These are phyloP conservation scores for Cynara cardunculus DNA, from an alignment of 129 eudicot species.

Conservation along the genomic window DNA sequence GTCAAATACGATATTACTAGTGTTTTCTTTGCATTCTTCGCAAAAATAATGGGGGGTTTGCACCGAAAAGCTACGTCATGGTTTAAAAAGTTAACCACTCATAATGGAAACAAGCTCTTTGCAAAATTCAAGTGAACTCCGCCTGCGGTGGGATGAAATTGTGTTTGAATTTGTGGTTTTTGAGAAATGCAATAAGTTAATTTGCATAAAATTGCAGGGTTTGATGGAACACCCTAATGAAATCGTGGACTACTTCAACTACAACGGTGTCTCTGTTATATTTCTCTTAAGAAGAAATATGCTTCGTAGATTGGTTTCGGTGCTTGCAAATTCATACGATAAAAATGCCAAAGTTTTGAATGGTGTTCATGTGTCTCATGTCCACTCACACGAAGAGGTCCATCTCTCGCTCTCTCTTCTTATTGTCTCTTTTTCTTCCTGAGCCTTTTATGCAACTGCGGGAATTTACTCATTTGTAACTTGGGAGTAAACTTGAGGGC, in stretches of 20 bases:
- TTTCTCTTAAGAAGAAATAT: slow-evolving; percentile 72
- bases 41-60: no score
- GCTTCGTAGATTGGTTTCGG: slow-evolving; percentile 78
- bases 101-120: no score
- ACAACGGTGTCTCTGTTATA: slow-evolving; percentile 58
- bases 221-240: slow-evolving; percentile 63
- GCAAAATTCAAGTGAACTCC: no score
- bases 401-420: neutral
- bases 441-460: neutral
- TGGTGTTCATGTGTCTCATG: slow-evolving; percentile 81
- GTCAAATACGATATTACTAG: no score
- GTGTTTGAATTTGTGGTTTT: no score
- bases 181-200: neutral
- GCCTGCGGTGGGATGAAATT: no score
- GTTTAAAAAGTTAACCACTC: no score
- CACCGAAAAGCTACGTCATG: no score
- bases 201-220: slow-evolving; percentile 44
- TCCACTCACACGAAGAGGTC: slow-evolving; percentile 81
- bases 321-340: slow-evolving; percentile 74
- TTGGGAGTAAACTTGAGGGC: neutral
- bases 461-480: neutral
- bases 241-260: slow-evolving; percentile 58
- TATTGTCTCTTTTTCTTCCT: neutral
- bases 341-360: slow-evolving; percentile 63
- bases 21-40: no score